These are phyloP conservation scores for Blastocystis sp. DNA, from an alignment of 352 stramenopile species.

Conservation along the genomic window DNA sequence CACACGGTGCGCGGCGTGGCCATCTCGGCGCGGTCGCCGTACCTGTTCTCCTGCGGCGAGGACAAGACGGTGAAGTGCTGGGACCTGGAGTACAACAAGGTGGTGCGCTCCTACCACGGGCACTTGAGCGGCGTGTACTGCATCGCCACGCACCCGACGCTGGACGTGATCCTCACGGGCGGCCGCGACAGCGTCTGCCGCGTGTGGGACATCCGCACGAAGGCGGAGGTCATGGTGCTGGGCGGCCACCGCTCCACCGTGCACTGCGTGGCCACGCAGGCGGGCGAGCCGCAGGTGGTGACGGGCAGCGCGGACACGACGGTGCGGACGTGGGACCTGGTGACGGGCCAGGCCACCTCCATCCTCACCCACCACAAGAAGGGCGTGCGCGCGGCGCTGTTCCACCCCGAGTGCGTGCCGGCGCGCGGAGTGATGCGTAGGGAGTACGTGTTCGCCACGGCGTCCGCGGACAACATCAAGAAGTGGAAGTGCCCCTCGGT, in stretches of 20 bases:
- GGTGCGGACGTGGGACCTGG: conserved; percentile 96
- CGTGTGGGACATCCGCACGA: conserved; percentile 99
- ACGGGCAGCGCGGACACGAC: conserved; percentile 88
- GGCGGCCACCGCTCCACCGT: conserved; percentile 94
- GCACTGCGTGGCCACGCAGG: conserved; percentile 87
- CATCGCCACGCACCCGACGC: conserved; percentile 91
- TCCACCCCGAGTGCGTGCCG: conserved; percentile 78
- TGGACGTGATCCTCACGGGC: conserved; percentile 95
- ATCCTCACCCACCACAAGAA: conserved; percentile 99
- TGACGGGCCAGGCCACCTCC: conserved; percentile 92
- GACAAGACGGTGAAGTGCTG: conserved; percentile 98
- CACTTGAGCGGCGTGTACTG: conserved; percentile 96
- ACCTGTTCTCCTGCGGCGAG: conserved; percentile 94
- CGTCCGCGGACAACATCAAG: conserved; percentile 94
- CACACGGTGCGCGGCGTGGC: conserved; percentile 91
- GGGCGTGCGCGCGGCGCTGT: conserved; percentile 85
- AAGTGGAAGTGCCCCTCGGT: conserved; percentile 92
- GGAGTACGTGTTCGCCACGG: conserved; percentile 94
- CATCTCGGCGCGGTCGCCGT: conserved; percentile 90
- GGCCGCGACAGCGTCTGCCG: conserved; percentile 82
- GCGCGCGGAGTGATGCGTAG: conserved; percentile 59
- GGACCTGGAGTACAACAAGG: conserved; percentile 97
- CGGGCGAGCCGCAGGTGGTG: conserved; percentile 90
- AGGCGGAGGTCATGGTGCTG: conserved; percentile 89
- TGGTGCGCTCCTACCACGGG: conserved; percentile 99